Evolutionary conservation across 2,329 filamentous ascomycete species (phyloP).

Genomic region (Botrytis galanthina): DNA sequence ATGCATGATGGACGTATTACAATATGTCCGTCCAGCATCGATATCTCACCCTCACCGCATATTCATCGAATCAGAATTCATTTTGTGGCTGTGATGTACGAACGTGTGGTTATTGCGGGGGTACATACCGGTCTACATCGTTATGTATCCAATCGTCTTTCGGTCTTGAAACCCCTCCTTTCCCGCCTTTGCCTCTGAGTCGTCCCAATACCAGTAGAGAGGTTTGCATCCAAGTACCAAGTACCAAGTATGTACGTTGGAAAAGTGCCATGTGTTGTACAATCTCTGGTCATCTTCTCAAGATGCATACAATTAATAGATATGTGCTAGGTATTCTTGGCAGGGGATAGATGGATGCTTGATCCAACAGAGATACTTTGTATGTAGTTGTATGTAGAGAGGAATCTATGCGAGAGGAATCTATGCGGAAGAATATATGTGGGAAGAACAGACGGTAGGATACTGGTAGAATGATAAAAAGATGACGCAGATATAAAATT

Average conservation of each 20-base stretch:
- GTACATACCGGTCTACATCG: not conserved
- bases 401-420: too few relatives aligned
- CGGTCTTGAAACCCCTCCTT: not conserved
- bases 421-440: not conserved
- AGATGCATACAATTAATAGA: not conserved
- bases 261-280: constrained; percentile 12
- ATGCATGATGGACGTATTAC: not conserved
- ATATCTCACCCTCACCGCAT: not conserved
- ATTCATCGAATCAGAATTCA: not conserved
- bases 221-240: not conserved
- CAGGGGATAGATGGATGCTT: constrained; percentile 9
- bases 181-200: not conserved
- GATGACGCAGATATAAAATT: constrained; percentile 6
- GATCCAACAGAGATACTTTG: not conserved
- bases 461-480: not conserved
- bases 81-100: not conserved
- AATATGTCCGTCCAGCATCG: not conserved
- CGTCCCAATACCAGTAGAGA: not conserved
- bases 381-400: too few relatives aligned
- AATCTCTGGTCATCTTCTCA: not conserved
- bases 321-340: constrained; percentile 7
- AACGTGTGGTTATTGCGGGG: not conserved
- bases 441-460: not conserved
- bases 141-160: not conserved
- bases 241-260: not conserved